phyloP scores from a whole-genome alignment of 2,329 filamentous ascomycete genomes.

The Paracamarosporium sp. region DNA sequence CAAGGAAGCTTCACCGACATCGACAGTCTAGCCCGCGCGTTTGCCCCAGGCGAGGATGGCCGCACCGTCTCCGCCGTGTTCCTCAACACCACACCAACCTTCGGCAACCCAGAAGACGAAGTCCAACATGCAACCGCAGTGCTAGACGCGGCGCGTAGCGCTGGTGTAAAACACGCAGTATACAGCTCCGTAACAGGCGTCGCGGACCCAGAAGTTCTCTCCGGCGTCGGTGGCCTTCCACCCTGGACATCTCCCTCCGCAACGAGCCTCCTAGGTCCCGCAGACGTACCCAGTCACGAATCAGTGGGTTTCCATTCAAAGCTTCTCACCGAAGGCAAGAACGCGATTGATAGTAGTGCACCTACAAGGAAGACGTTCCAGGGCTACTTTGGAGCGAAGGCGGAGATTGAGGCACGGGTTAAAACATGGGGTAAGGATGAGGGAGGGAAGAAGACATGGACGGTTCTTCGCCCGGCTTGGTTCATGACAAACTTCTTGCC shows the following conservation, averaged over 20 bases:
- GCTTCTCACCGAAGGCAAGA: not conserved
- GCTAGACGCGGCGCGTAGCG: not conserved
- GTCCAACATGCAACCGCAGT: not conserved
- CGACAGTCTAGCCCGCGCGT: not conserved
- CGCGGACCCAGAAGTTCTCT: not conserved
- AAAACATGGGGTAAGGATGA: not conserved
- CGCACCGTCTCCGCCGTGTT: not conserved
- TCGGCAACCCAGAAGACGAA: not conserved
- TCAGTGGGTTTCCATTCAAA: not conserved
- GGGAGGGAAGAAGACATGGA: not conserved
- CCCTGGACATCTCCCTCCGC: not conserved
- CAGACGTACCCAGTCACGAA: not conserved
- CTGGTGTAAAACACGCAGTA: not conserved
- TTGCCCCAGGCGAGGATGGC: not conserved
- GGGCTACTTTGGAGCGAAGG: not conserved
- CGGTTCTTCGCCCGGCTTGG: not conserved
- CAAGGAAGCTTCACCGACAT: not conserved
- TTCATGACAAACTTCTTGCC: not conserved
- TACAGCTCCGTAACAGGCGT: not conserved
- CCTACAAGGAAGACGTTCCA: not conserved
- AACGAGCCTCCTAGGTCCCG: not conserved
- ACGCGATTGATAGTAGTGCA: not conserved
- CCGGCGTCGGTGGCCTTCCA: not conserved
- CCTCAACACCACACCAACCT: not conserved
- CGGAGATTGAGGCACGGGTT: not conserved